Conservation (phyloP, 371 early-diverging fungal species). For the Paramicrosporidium saccamoebae region DNA sequence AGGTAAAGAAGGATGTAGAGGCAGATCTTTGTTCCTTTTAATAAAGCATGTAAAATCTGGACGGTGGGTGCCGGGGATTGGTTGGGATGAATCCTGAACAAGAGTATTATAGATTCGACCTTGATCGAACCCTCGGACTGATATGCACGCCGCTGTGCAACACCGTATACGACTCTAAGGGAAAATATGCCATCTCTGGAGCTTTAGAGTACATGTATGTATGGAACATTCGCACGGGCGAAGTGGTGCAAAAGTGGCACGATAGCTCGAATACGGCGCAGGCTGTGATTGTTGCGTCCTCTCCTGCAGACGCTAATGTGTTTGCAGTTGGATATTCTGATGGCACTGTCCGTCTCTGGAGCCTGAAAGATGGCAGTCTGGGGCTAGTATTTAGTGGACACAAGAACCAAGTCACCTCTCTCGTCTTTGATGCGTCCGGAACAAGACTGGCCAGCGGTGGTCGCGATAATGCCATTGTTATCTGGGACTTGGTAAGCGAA, state of each 20-base stretch:
- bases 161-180: slow-evolving; percentile 23
- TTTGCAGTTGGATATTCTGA: slow-evolving; percentile 41
- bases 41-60: too few relatives aligned
- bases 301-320: slow-evolving; percentile 16
- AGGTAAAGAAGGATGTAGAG: too few relatives aligned
- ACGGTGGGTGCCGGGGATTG: too few relatives aligned
- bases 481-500: slow-evolving; percentile 80
- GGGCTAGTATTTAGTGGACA: slow-evolving; percentile 77
- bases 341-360: slow-evolving; percentile 6
- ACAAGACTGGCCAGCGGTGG: slow-evolving; percentile 60
- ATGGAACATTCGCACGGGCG: slow-evolving; percentile 61
- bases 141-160: slow-evolving; percentile 28
- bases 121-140: slow-evolving; percentile 39
- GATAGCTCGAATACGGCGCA: slow-evolving; percentile 38
- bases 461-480: slow-evolving; percentile 57
- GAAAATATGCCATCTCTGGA: slow-evolving; percentile 30
- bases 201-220: slow-evolving; percentile 43
- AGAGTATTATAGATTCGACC: slow-evolving; percentile 62
- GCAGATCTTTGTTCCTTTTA: too few relatives aligned
- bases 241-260: slow-evolving; percentile 27
- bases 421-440: slow-evolving; percentile 37
- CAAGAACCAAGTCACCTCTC: slow-evolving; percentile 38
- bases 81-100: too few relatives aligned
- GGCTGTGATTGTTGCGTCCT: slow-evolving; percentile 30
- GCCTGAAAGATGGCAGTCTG: not conserved